Evolutionary conservation across 805 yeast species (phyloP).

Genomic region (Pichia nakasei): DNA sequence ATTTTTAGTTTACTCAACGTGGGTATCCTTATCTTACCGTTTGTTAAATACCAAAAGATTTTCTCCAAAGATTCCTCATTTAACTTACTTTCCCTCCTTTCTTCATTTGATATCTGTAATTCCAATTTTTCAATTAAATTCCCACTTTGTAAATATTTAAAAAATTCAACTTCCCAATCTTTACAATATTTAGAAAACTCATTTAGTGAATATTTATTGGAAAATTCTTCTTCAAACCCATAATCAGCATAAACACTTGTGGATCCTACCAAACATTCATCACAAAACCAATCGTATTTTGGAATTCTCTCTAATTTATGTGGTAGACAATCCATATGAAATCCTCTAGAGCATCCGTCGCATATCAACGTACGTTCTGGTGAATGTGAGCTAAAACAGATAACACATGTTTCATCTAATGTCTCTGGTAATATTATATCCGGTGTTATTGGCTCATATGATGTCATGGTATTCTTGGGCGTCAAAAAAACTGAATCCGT

Average conservation of each 20-base stretch:
- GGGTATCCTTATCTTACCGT: conserved; percentile 9
- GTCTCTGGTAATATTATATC: conserved; percentile 8
- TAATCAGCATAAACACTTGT: conserved; percentile 54
- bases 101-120: not conserved
- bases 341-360: conserved; percentile 64
- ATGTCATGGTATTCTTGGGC: not conserved
- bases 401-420: conserved; percentile 15
- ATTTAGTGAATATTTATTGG: conserved; percentile 37
- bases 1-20: conserved; percentile 46
- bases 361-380: conserved; percentile 50
- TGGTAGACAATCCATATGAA: conserved; percentile 56
- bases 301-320: conserved; percentile 42
- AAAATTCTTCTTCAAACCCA: conserved; percentile 65
- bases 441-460: conserved; percentile 1
- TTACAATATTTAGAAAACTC: conserved; percentile 54
- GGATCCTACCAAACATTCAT: conserved; percentile 67
- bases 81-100: conserved; percentile 24
- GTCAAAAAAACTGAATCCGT: not conserved
- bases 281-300: conserved; percentile 68
- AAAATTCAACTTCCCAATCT: conserved; percentile 32
- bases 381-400: conserved; percentile 39
- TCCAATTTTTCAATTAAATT: conserved; percentile 12
- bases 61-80: conserved; percentile 42
- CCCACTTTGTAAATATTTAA: not conserved
- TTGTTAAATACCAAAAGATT: conserved; percentile 52